phyloP scores from a whole-genome alignment of 306 rosid species.

The Trifolium dubium region DNA sequence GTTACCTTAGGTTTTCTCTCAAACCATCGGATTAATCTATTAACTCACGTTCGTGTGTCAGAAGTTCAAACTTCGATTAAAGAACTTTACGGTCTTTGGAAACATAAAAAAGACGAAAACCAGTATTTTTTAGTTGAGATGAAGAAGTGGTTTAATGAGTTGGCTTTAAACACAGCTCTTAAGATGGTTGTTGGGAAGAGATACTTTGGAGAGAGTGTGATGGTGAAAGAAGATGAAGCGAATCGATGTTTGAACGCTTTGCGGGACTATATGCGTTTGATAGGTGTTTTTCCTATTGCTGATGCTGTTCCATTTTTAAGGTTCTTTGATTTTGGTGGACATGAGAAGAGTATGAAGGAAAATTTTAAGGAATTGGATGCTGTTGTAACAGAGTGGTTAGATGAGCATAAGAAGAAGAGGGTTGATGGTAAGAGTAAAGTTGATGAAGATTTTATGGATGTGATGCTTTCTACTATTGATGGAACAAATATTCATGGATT shows the following conservation, averaged over 20 bases:
- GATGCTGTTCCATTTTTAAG: slow-evolving; percentile 34
- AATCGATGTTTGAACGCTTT: slow-evolving; percentile 12
- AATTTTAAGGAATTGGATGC: slow-evolving; percentile 16
- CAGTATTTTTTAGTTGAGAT: neutral
- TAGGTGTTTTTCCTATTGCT: slow-evolving; percentile 7
- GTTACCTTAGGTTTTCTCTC: slow-evolving; percentile 1
- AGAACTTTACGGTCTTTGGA: slow-evolving; percentile 12
- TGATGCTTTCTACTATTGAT: slow-evolving; percentile 31
- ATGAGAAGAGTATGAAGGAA: slow-evolving; percentile 28
- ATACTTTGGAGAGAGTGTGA: slow-evolving; percentile 5
- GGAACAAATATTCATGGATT: slow-evolving; percentile 37
- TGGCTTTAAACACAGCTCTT: slow-evolving; percentile 25
- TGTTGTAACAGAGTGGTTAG: slow-evolving; percentile 23
- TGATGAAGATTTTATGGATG: slow-evolving; percentile 30
- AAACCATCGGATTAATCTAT: slow-evolving; percentile 7
- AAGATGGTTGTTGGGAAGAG: slow-evolving; percentile 36
- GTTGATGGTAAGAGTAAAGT: neutral
- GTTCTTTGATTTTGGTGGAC: slow-evolving; percentile 37
- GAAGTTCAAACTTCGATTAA: slow-evolving; percentile 14
- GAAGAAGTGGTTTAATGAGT: slow-evolving; percentile 27
- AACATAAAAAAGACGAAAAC: neutral
- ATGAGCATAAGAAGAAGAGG: neutral
- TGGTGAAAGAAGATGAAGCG: slow-evolving; percentile 8
- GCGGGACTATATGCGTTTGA: slow-evolving; percentile 28
- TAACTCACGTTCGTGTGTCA: neutral